Evolutionary conservation across 1,284 basidiomycete genomes (phyloP), one percentile per base, ranked within the genome.

Genomic region (Rhodofomes roseus): DNA sequence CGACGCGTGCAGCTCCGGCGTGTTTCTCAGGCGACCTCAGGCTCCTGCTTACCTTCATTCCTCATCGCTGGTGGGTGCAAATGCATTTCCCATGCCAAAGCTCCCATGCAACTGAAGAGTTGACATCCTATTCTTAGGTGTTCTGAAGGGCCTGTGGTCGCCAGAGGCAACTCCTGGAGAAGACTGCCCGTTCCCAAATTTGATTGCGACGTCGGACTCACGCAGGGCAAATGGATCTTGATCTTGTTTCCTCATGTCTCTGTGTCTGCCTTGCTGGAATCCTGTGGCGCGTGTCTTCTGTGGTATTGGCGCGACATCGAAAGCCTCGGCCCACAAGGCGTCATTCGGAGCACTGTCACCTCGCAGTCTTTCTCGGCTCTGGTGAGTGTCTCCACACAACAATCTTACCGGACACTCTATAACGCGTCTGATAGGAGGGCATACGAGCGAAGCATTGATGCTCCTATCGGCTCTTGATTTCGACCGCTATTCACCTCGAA

Each of bases 371-470:
- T 63, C 76, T 88, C 46, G 86, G 86, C 60, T 88, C 86, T 70
- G 86, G 86, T 81, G 67, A 65, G 73, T 68, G 46, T 5, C 25
- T 48, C 4, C 11, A 1, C 16, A 18, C 25, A 16, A 29, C 4
- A 4, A 14, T 29, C n/a, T 18, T 12, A 14, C 37, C 5, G 37
- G 46, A 48, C 46, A 48, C 8, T 22, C 23, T 27, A 20, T 16
- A 29, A 27, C 18, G 16, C 11, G 11, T 48, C 46, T 27, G 25
- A 27, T 66, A 96, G 96, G 97, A 31, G 97, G 97, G 0, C 97
- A 99, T 75, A 98, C 96, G 6, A 88, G 85, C 63, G 97, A 99
- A 79, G 89, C 92, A 61, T 74, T 96, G 55, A 78, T 82, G 29
- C 80, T 99, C 20, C 66, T 93, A n/a, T 87, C 87, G 2, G 77